phyloP scores from a whole-genome alignment of 2,329 filamentous ascomycete genomes.

The Colletotrichum siamense region DNA sequence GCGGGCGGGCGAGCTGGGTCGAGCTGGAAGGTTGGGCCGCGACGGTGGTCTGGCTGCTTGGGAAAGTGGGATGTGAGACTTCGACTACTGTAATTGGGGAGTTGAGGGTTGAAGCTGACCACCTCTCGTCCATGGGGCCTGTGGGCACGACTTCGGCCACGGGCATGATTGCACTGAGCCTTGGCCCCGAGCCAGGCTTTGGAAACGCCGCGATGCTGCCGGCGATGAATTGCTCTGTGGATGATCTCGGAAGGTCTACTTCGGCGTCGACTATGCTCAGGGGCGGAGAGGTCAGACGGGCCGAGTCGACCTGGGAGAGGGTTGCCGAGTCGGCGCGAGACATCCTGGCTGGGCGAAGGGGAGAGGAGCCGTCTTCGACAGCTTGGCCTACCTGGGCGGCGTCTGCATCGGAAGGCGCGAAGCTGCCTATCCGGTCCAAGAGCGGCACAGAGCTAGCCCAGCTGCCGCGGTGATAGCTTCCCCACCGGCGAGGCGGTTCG shows the following conservation, averaged over 20 bases:
- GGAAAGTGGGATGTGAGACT: not conserved
- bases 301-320: constrained; percentile 14
- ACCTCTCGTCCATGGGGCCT: constrained; percentile 4
- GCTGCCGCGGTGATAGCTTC: constrained; percentile 18
- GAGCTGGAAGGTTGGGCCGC: not conserved
- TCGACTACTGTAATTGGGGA: constrained; percentile 3
- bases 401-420: constrained; percentile 14
- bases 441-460: constrained; percentile 24
- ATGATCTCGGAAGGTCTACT: not conserved
- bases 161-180: constrained; percentile 44
- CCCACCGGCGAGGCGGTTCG: constrained; percentile 16
- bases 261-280: not conserved
- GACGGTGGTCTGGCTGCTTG: not conserved
- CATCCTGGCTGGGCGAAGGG: not conserved
- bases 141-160: constrained; percentile 39
- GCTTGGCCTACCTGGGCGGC: not conserved
- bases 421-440: constrained; percentile 22
- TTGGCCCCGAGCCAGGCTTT: constrained; percentile 18
- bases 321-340: constrained; percentile 20
- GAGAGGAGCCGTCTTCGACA: not conserved
- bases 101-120: constrained; percentile 20
- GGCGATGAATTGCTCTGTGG: not conserved
- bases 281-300: constrained; percentile 8
- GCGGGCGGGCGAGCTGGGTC: not conserved
- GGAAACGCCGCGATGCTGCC: constrained; percentile 4